Base-by-base conservation (phyloP, 306 rosid genomes). In the Fragaria iinumae region DNA sequence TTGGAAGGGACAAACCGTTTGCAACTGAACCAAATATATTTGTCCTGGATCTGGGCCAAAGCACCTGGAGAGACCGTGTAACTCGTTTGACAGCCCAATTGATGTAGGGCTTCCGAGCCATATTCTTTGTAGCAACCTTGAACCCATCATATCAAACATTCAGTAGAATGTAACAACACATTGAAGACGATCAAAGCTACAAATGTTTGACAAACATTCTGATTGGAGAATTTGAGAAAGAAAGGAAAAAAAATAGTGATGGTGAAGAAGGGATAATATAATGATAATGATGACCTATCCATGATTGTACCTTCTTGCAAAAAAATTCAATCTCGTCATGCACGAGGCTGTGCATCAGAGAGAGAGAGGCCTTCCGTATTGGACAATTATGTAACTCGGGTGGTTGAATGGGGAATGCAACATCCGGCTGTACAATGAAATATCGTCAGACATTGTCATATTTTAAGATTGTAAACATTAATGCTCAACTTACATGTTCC, bases 11-110 rank as follows among this genome's bases (percentile, higher is more conserved):
- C 93, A 90, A 85, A 78, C 96, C 97, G 60, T 97, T 91, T 72
- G 97, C 91, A 87, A 87, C 91, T 23, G 98, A 93, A 80, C 98
- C 98, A 88, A 79, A 93, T 86, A 93, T 78, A 77, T 91, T 89
- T 72, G 98, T 91, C 83, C 96, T 87, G 41, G 98, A 93, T 87
- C 98, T 91, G 62, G 98, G 98, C 98, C 98, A 93, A 36, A 93
- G 84, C 75, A 91, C 98, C 81, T 93, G 98, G 57, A 93, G 92
- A 83, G 91, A 93, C 73, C 98, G 83, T 44, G 97, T 89, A 32
- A 93, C 98, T 63, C 96, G 91, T 86, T 93, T 93, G 88, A 93
- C 92, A 72, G 98, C 97, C 98, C 98, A 91, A 79, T 85, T 93
- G 82, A 91, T 91, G 81, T 87, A 91, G 76, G 92, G 92, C 90